Conservation (phyloP, 164 flowering plant species). For the Macadamia tetraphylla region DNA sequence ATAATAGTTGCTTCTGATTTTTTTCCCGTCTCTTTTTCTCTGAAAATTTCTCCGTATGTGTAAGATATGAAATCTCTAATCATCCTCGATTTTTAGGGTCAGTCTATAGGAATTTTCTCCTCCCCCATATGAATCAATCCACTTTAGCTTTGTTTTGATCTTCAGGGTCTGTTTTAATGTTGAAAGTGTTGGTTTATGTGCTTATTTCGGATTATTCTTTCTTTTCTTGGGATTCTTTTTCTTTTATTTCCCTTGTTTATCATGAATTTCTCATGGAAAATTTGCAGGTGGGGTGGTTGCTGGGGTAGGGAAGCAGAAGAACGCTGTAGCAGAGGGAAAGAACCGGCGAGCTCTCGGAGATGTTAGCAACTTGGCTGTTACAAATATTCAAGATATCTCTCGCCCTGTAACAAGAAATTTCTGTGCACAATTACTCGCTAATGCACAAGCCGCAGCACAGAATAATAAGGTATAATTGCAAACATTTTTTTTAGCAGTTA, state of each 20-base stretch:
- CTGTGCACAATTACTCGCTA: slow-evolving; percentile 76
- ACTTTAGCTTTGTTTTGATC: neutral
- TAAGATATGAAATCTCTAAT: neutral
- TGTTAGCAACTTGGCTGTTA: neutral
- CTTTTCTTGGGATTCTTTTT: neutral
- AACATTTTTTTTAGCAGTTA: neutral
- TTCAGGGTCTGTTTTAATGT: neutral
- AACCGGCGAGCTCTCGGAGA: too few species aligned
- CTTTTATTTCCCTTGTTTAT: neutral
- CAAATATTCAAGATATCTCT: slow-evolving; percentile 20
- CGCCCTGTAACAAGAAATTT: slow-evolving; percentile 56
- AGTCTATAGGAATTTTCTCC: too few species aligned
- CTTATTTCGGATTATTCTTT: neutral
- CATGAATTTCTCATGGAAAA: too few species aligned
- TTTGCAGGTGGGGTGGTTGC: neutral
- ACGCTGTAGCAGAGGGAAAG: too few species aligned
- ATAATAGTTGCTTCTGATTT: neutral
- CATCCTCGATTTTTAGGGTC: neutral
- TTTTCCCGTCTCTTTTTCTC: neutral
- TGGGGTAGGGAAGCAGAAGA: too few species aligned
- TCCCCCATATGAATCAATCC: too few species aligned
- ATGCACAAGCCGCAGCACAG: slow-evolving; percentile 59
- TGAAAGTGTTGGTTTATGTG: neutral
- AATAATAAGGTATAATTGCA: slow-evolving; percentile 45
- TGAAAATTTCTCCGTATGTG: neutral